Evolutionary conservation across 345 rosid genomes (phyloP).

Genomic region (Barbarea vulgaris): DNA sequence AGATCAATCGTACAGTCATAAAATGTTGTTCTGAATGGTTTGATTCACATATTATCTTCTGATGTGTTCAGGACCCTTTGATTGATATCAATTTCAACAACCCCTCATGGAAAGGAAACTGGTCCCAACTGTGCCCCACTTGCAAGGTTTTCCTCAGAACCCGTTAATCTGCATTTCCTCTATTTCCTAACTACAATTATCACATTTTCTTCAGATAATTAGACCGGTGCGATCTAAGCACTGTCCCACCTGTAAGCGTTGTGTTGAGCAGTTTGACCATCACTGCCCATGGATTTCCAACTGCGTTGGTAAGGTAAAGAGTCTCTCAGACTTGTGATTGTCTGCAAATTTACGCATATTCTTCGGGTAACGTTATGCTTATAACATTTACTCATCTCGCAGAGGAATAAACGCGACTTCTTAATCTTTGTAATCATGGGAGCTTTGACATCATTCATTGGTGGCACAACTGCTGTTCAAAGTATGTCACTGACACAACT

Average conservation of each 20-base stretch:
- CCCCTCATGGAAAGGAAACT: constrained; percentile 83
- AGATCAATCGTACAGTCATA: not conserved
- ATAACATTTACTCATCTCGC: constrained; percentile 29
- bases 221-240: constrained; percentile 97
- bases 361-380: not conserved
- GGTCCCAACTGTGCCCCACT: constrained; percentile 99
- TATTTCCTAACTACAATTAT: not conserved
- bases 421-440: constrained; percentile 75
- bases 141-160: constrained; percentile 74
- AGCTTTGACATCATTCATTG: constrained; percentile 54
- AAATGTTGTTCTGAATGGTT: not conserved
- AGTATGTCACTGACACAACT: constrained; percentile 53
- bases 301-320: constrained; percentile 93
- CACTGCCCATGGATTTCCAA: constrained; percentile 99
- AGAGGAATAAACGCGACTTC: constrained; percentile 94
- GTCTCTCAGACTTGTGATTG: not conserved
- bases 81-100: constrained; percentile 65
- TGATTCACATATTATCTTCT: constrained; percentile 8
- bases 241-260: constrained; percentile 83
- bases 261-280: constrained; percentile 95
- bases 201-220: constrained; percentile 60
- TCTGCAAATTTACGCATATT: not conserved
- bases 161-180: not conserved
- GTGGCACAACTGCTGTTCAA: constrained; percentile 64
- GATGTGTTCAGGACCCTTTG: constrained; percentile 71